Evolutionary conservation across 164 flowering plant genomes (phyloP), one percentile per base, ranked within the genome.

Genomic region (Magnolia kwangsiensis): DNA sequence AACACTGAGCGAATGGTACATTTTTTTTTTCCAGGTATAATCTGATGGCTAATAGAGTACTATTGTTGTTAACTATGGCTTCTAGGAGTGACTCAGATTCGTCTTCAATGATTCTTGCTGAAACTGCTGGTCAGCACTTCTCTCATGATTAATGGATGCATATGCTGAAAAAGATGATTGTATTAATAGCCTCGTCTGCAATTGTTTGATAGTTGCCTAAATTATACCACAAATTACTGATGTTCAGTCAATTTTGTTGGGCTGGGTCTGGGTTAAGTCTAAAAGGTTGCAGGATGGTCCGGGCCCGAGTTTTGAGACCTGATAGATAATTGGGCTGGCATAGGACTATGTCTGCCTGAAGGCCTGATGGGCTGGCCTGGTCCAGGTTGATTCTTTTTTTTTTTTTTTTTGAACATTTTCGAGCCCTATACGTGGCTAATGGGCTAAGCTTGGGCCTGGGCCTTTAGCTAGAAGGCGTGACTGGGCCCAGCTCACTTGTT

Each of bases 21-120:
- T 74, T 3, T 4, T 75, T 24, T 24, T 14, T 66, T 49, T 80
- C 73, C 90, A 96, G 99, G 89, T 96, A 96, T 77, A 92, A 94
- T 87, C 77, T 96, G 85, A 96, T 96, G 99, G 99, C 99, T 64
- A 96, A 96, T 81, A 87, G 98, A 79, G 90, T 92, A 74, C 84
- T 94, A 75, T 88, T 96, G 50, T 78, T 96, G 80, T 82, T 96
- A 85, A 96, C 95, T 67, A 90, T 92, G 92, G 91, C 97, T 71
- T 92, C 91, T 37, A 87, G 91, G 78, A 88, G 78, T 82, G 87
- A 89, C 74, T 87, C 95, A 50, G 80, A 81, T 83, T 78, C 80
- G 73, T 89, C 96, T 49, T 77, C 92, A 37, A 83, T 84, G 77
- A 82, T 92, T 74, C 79, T 89, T 67, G 87, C 83, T 83, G 91